Evolutionary conservation across 352 stramenopile species (phyloP).

Genomic region (Globisporangium alternatum): DNA sequence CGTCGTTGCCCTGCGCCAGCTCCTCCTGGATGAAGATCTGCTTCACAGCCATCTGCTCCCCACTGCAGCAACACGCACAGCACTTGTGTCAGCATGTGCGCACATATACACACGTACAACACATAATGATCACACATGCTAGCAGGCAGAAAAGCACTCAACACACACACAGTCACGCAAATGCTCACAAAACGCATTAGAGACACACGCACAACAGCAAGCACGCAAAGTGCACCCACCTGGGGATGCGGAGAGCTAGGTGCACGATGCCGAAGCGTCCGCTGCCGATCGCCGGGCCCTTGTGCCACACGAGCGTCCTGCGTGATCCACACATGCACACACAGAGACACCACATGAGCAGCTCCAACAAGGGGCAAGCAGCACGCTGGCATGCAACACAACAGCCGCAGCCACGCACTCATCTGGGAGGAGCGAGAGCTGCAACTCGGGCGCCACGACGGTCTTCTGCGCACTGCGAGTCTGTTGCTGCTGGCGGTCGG

Average conservation of each 20-base stretch:
- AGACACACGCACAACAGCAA: background rate
- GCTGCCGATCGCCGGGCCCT: conserved; percentile 56
- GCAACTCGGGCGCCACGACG: conserved; percentile 17
- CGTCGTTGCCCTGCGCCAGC: conserved; percentile 61
- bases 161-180: too few species aligned
- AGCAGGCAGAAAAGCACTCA: too few species aligned
- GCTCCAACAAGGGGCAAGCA: background rate
- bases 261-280: conserved; percentile 75
- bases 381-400: background rate
- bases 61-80: conserved; percentile 29
- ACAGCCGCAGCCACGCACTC: conserved; percentile 27
- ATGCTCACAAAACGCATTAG: background rate
- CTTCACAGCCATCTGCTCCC: conserved; percentile 86
- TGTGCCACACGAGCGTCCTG: conserved; percentile 69
- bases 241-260: conserved; percentile 60
- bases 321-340: background rate
- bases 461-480: background rate
- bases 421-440: conserved; percentile 48
- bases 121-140: too few species aligned
- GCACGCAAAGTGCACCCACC: conserved; percentile 26
- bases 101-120: too few species aligned
- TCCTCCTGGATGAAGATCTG: conserved; percentile 84
- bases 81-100: conserved; percentile 4
- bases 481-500: background rate
- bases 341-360: background rate